Base-by-base conservation (phyloP, 1,139 yeast genomes). In the Pneumocystis sp. region DNA sequence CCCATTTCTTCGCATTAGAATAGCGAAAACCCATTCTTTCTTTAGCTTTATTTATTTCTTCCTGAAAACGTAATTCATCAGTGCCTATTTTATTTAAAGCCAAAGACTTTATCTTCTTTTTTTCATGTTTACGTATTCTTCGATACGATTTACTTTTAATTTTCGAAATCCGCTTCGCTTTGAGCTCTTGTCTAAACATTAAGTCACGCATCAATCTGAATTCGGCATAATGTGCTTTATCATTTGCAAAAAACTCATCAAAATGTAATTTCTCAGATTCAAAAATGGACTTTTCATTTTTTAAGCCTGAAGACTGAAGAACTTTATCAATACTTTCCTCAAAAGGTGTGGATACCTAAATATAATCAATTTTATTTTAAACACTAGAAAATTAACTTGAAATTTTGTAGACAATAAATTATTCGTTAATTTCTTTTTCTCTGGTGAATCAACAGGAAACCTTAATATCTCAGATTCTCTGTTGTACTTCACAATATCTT, bases 11-110 rank as follows among this genome's bases (percentile, higher is more conserved):
- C 65, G 87, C 88, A 61, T 91, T 88, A 74, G 89, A 90, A 77
- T 91, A 97, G 72, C 88, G 87, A 70, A 90, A 80, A 4, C 88
- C 80, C 96, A 95, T 95, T 76, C 98, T 83, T 75, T 93, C 97
- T 70, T 84, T 82, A 0, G 97, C 97, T 68, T 97, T 81, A 70
- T 85, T 89, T 65, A 83, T 85, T 68, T 86, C 70, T 85, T 89
- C 45, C 78, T 82, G 65, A 79, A 83, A 66, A 79, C 83, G 42
- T 76, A 79, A 79, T 15, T 73, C 78, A 61, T 67, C 70, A n/a
- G 65, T 67, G n/a, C 66, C 61, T 3, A 66, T 56, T 45, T 64
- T 63, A 12, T 63, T 31, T 12, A 59, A 45, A n/a, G 89, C 86
- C 68, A 88, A 75, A 66, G 81, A 85, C 68, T 83, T 66, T 40